phyloP scores from a whole-genome alignment of 352 stramenopile species.

The Saprolegnia parasitica region DNA sequence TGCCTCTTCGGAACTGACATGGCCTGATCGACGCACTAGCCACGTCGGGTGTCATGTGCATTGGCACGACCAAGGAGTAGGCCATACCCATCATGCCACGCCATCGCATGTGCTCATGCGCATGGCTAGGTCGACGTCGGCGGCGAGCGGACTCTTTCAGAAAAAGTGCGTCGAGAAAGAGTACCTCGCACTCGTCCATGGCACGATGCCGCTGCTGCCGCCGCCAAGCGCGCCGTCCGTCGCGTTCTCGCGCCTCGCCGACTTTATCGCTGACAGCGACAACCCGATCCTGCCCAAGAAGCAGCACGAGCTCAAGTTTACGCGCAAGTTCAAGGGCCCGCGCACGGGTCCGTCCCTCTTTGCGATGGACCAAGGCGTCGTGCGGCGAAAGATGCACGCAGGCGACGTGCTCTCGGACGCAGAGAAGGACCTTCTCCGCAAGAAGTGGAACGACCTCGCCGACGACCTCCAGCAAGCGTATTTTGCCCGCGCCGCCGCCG shows the following conservation, averaged over 20 bases:
- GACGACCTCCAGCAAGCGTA: slow-evolving; percentile 27
- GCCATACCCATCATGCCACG: slow-evolving; percentile 29
- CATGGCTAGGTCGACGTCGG: slow-evolving; percentile 49
- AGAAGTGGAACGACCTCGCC: slow-evolving; percentile 41
- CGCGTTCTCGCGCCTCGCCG: slow-evolving; percentile 57
- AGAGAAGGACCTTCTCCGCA: slow-evolving; percentile 47
- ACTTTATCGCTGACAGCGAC: slow-evolving; percentile 69
- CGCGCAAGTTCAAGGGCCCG: slow-evolving; percentile 31
- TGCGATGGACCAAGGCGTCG: slow-evolving; percentile 54
- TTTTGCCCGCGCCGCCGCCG: slow-evolving; percentile 17
- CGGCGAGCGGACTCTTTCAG: slow-evolving; percentile 64
- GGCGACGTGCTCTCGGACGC: slow-evolving; percentile 38
- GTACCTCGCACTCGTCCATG: slow-evolving; percentile 78
- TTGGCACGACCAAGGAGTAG: slow-evolving; percentile 67
- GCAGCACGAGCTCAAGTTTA: slow-evolving; percentile 37
- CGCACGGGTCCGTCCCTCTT: slow-evolving; percentile 61
- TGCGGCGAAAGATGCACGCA: slow-evolving; percentile 33
- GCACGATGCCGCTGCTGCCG: slow-evolving; percentile 59
- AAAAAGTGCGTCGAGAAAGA: slow-evolving; percentile 78
- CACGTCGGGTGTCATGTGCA: slow-evolving; percentile 79
- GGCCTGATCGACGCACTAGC: slow-evolving; percentile 36
- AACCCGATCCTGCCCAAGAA: slow-evolving; percentile 50
- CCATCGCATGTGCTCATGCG: neutral
- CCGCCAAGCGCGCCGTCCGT: slow-evolving; percentile 34
- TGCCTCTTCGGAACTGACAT: no score